Evolutionary conservation across 1,284 basidiomycete genomes (phyloP), one percentile per base, ranked within the genome.

Genomic region (Cryptococcus sp.): DNA sequence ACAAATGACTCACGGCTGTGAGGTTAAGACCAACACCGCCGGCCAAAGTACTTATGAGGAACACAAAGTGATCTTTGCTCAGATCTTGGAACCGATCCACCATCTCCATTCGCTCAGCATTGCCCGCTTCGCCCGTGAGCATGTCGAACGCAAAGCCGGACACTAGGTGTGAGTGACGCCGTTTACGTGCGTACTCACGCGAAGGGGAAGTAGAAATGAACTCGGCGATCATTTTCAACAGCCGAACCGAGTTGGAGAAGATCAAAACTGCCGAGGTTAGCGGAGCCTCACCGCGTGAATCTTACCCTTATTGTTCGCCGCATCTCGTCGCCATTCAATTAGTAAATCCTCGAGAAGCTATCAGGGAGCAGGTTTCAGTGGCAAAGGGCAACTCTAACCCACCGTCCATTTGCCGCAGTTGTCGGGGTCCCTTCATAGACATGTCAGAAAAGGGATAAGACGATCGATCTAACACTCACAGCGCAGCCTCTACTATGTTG

Each of bases 371-470:
- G 25, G 11, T 38, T 4, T 20, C 3, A 20, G 27, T 19, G 13
- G 19, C 15, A 16, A 42, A 42, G 3, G 43, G 15, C 17, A n/a
- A 11, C 16, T 0, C 5, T 17, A 1, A 58, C 76, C 52, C 22
- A 80, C 79, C 17, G 57, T 65, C 82, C 82, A 83, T 63, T 83
- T 83, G 10, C 81, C 82, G 57, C 81, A 82, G 35, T 81, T 76
- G 13, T 63, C 68, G 0, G 74, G 67, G 27, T 81, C 75, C 43
- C 78, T 78, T 47, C 27, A 23, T 10, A 15, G 42, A 19, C 19
- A 20, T 25, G 50, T 20, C 5, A 41, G n/a, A 39, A 56, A 35
- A 47, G 57, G 16, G 11, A 7, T 19, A 10, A n/a, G 17, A 27
- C 27, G 17, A 13, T 58, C 17, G 54, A 49, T 23, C 46, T 4